Percentiles rank a stretch among this genome's conserved stretches.
Conservation (phyloP, 495 filamentous ascomycete genomes). For the Lasiosphaeriaceae sp. region DNA sequence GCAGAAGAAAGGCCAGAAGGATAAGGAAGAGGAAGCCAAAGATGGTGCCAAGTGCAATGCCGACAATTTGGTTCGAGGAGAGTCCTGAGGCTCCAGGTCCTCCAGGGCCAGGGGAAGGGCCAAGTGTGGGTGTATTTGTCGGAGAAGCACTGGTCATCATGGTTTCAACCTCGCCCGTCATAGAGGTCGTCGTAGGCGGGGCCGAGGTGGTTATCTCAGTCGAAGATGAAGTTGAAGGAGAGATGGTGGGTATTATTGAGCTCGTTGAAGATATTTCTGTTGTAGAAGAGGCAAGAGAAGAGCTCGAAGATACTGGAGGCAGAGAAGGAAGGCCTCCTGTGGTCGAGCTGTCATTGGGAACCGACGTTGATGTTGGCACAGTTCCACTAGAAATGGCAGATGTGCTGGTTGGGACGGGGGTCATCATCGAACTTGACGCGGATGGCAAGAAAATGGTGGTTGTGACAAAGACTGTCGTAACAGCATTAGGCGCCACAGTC, state of each 20-base stretch:
- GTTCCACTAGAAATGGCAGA: neutral
- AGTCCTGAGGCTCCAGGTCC: neutral
- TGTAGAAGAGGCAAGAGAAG: too few species aligned
- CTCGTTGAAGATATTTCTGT: neutral
- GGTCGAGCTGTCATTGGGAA: too few species aligned
- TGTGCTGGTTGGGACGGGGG: constrained; percentile 1
- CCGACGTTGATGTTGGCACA: neutral
- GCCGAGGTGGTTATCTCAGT: neutral
- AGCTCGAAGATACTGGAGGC: too few species aligned
- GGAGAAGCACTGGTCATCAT: neutral
- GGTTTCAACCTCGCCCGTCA: neutral
- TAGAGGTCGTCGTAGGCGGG: constrained; percentile 1
- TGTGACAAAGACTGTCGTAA: constrained; percentile 19
- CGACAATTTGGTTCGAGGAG: constrained; percentile 19
- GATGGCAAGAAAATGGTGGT: constrained; percentile 18
- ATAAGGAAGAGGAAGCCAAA: constrained; percentile 22
- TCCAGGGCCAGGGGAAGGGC: neutral
- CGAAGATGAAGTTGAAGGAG: neutral
- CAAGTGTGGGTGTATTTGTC: neutral
- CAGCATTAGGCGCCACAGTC: constrained; percentile 19
- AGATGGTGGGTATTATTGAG: neutral
- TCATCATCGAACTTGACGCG: constrained; percentile 3
- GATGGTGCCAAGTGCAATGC: constrained; percentile 17
- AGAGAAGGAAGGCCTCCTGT: too few species aligned
- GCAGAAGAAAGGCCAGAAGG: constrained; percentile 24